Conservation (phyloP, 768 basidiomycete genomes). For the Agaricus blazei region DNA sequence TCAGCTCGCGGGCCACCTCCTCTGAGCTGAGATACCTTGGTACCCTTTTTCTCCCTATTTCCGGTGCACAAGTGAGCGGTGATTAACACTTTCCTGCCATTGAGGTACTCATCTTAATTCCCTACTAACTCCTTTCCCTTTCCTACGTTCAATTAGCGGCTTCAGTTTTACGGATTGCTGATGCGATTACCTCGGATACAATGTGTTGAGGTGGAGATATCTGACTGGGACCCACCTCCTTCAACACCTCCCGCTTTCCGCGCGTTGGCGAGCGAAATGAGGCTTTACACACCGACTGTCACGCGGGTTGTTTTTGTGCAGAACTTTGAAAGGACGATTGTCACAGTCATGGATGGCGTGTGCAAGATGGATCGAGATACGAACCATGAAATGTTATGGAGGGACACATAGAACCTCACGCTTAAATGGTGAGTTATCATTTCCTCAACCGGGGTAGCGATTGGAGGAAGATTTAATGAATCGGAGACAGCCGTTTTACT, state of each 20-base stretch:
- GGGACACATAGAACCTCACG: slow-evolving; percentile 20
- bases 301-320: slow-evolving; percentile 54
- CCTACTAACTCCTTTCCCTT: slow-evolving; percentile 1
- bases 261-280: slow-evolving; percentile 55
- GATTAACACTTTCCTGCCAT: slow-evolving; percentile 1
- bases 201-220: slow-evolving; percentile 60
- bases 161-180: slow-evolving; percentile 56
- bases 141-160: slow-evolving; percentile 33
- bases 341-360: slow-evolving; percentile 30
- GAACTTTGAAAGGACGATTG: slow-evolving; percentile 54
- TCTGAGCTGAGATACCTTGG: slow-evolving; percentile 52
- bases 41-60: slow-evolving; percentile 58
- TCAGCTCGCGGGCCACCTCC: slow-evolving; percentile 26
- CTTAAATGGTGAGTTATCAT: slow-evolving; percentile 7
- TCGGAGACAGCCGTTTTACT: slow-evolving; percentile 9
- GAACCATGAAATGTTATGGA: slow-evolving; percentile 28
- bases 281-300: slow-evolving; percentile 53
- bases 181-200: slow-evolving; percentile 46
- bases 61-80: slow-evolving; percentile 43
- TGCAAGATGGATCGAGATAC: slow-evolving; percentile 27
- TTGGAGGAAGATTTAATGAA: slow-evolving; percentile 5
- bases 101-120: slow-evolving; percentile 6
- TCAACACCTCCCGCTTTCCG: slow-evolving; percentile 46
- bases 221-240: slow-evolving; percentile 60
- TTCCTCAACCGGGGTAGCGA: background rate